Evolutionary conservation across 2,329 filamentous ascomycete species (phyloP).

Genomic region (Aureobasidium sp.): DNA sequence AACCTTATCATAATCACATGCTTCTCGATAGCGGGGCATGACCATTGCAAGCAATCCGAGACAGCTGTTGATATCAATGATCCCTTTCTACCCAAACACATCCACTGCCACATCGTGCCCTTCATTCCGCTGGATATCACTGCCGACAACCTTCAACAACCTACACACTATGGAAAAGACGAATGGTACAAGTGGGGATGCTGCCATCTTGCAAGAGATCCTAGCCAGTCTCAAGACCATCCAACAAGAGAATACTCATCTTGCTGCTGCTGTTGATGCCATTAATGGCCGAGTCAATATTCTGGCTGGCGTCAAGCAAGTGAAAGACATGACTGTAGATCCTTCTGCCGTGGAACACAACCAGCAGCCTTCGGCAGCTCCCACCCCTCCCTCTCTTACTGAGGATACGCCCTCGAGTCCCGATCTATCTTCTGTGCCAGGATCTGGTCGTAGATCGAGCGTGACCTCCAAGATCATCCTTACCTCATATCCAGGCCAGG

Average conservation of each 20-base stretch:
- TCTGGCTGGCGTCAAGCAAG: constrained; percentile 51
- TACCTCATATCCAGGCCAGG: constrained; percentile 87
- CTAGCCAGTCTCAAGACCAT: constrained; percentile 49
- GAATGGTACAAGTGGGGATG: neutral
- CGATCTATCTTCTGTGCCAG: neutral
- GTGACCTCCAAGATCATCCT: constrained; percentile 56
- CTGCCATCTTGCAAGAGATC: constrained; percentile 46
- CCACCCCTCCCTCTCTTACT: neutral
- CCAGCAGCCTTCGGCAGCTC: neutral
- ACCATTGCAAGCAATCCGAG: neutral
- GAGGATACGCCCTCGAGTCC: neutral
- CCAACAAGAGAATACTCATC: constrained; percentile 48
- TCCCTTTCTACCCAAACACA: neutral
- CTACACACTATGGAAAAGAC: neutral
- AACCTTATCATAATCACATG: constrained; percentile 11
- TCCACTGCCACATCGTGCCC: neutral
- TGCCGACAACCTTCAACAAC: neutral
- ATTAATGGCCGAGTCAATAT: constrained; percentile 58
- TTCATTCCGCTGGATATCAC: neutral
- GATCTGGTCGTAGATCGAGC: constrained; percentile 29
- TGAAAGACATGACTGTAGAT: constrained; percentile 44
- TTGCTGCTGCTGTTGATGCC: constrained; percentile 51
- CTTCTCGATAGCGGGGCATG: constrained; percentile 6
- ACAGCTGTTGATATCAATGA: constrained; percentile 2
- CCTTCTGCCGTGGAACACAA: constrained; percentile 13